Percentiles rank a stretch among this genome's conserved stretches.
These are phyloP conservation scores for Lentinula sp. DNA, from an alignment of 768 basidiomycete genomes.

Conservation along the genomic window DNA sequence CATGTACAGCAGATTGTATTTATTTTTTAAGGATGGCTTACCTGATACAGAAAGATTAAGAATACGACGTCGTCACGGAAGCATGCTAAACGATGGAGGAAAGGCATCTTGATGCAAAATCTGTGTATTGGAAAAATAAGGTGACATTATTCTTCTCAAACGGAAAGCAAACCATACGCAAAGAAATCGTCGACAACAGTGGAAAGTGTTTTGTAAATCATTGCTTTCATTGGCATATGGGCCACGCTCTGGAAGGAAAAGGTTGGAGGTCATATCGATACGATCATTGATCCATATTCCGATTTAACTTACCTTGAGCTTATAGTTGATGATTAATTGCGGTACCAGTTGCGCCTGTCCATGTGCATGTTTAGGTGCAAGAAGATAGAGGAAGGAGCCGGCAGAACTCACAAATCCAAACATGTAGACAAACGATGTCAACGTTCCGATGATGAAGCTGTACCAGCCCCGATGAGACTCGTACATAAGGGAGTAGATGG, in stretches of 20 bases:
- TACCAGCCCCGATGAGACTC: conserved; percentile 93
- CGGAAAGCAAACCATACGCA: conserved; percentile 45
- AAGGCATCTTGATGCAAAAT: conserved; percentile 96
- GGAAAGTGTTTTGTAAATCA: conserved; percentile 92
- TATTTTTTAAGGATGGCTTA: conserved; percentile 24
- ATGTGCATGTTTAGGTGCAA: conserved; percentile 10
- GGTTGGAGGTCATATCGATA: conserved; percentile 3
- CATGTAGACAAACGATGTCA: conserved; percentile 92
- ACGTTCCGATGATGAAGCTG: conserved; percentile 88
- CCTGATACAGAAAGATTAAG: conserved; percentile 89
- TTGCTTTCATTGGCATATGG: conserved; percentile 98
- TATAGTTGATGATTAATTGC: conserved; percentile 94
- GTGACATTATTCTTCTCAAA: conserved; percentile 7
- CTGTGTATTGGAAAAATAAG: conserved; percentile 30
- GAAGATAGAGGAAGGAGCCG: not conserved
- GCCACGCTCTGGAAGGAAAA: conserved; percentile 66
- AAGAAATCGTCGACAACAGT: conserved; percentile 92
- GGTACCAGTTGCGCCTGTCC: conserved; percentile 77
- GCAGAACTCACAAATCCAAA: conserved; percentile 86
- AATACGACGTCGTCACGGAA: conserved; percentile 92
- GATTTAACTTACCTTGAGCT: conserved; percentile 67
- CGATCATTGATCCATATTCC: conserved; percentile 4
- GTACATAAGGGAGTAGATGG: conserved; percentile 74
- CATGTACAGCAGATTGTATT: not conserved
- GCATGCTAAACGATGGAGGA: conserved; percentile 85